Evolutionary conservation across 768 basidiomycete genomes (phyloP).

Genomic region (Termitomyces sp.): DNA sequence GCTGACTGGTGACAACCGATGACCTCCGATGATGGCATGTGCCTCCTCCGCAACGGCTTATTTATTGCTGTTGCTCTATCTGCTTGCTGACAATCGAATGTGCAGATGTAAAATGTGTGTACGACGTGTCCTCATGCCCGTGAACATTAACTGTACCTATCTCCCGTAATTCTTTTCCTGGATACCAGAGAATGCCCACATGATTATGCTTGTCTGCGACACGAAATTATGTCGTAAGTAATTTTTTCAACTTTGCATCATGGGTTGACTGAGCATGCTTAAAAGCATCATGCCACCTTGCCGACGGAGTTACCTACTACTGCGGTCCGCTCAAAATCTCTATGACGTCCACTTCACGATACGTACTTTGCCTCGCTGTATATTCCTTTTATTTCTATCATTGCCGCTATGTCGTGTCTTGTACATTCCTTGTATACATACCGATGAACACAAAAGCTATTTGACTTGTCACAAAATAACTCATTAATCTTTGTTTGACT

Average conservation of each 20-base stretch:
- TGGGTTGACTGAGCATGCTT: not conserved
- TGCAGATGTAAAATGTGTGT: slow-evolving; percentile 6
- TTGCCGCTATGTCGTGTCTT: slow-evolving; percentile 8
- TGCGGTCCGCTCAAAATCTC: slow-evolving; percentile 8
- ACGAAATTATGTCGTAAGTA: slow-evolving; percentile 17
- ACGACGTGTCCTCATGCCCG: slow-evolving; percentile 8
- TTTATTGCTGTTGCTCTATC: not conserved
- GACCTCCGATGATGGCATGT: slow-evolving; percentile 3
- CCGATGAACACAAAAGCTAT: not conserved
- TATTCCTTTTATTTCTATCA: slow-evolving; percentile 1
- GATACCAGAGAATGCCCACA: slow-evolving; percentile 9
- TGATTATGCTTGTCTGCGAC: slow-evolving; percentile 12
- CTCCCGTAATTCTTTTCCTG: slow-evolving; percentile 9
- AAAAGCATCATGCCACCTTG: slow-evolving; percentile 14
- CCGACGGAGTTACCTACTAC: slow-evolving; percentile 7
- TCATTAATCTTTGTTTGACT: not conserved
- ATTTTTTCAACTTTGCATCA: not conserved
- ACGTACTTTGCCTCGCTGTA: slow-evolving; percentile 1
- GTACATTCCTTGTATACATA: slow-evolving; percentile 3
- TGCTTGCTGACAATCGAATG: not conserved
- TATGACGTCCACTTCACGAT: slow-evolving; percentile 1
- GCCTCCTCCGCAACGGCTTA: slow-evolving; percentile 1
- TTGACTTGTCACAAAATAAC: not conserved
- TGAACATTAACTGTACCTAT: slow-evolving; percentile 6
- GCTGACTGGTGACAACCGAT: slow-evolving; percentile 52